These are phyloP conservation scores for Entoloma clypeatum DNA, from an alignment of 1,284 basidiomycete genomes.

Conservation along the genomic window DNA sequence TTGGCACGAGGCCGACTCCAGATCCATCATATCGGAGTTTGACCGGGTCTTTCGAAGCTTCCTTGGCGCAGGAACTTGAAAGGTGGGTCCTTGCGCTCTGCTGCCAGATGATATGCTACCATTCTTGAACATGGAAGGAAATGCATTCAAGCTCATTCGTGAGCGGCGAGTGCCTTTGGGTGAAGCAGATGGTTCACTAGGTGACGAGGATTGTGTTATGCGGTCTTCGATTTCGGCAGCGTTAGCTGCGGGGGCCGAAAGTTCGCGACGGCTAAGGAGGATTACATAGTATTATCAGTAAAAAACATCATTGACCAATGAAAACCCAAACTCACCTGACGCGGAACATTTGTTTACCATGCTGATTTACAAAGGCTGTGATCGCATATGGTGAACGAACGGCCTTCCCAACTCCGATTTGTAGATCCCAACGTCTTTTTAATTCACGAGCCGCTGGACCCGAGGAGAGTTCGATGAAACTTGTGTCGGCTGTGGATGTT, in stretches of 20 bases:
- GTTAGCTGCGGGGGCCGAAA: constrained; percentile 48
- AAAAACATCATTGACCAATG: constrained; percentile 4
- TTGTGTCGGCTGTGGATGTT: constrained; percentile 54
- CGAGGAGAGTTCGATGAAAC: constrained; percentile 74
- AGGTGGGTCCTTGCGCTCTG: constrained; percentile 26
- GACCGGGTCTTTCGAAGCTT: constrained; percentile 68
- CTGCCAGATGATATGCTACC: constrained; percentile 23
- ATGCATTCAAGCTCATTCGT: constrained; percentile 64
- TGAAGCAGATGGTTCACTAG: constrained; percentile 30
- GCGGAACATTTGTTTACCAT: constrained; percentile 70
- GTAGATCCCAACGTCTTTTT: constrained; percentile 68
- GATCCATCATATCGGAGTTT: constrained; percentile 55
- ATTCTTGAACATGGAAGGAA: constrained; percentile 51
- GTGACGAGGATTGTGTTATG: constrained; percentile 25
- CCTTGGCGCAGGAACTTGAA: constrained; percentile 33
- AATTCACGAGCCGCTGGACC: constrained; percentile 68
- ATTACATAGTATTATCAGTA: constrained; percentile 14
- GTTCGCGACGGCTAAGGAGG: constrained; percentile 47
- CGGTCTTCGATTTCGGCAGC: constrained; percentile 34
- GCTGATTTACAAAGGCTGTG: constrained; percentile 73
- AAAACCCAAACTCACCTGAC: constrained; percentile 52
- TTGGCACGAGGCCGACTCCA: constrained; percentile 14
- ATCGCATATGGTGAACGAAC: constrained; percentile 74
- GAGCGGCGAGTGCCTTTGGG: constrained; percentile 48
- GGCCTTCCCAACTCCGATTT: constrained; percentile 59